These are phyloP conservation scores for Aspergillaceae sp. DNA, from an alignment of 2,329 filamentous ascomycete species.

Conservation along the genomic window DNA sequence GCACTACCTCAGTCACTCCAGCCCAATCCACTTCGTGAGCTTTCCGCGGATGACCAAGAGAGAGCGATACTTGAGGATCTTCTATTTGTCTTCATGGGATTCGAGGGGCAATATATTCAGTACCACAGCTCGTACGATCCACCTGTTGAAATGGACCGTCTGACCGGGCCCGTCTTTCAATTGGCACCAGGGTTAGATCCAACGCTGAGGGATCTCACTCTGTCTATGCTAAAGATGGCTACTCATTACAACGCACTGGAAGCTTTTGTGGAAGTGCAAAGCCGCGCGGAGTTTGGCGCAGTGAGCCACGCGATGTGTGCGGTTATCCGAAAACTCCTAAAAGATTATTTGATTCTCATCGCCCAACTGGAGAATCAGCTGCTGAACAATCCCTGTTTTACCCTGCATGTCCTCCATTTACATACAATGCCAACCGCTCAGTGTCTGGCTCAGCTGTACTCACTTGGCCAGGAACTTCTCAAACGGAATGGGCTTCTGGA, in stretches of 20 bases:
- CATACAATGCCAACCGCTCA: slow-evolving; percentile 85
- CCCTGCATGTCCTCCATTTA: slow-evolving; percentile 83
- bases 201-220: slow-evolving; percentile 77
- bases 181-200: slow-evolving; percentile 80
- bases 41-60: slow-evolving; percentile 77
- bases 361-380: slow-evolving; percentile 91
- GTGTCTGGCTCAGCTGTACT: slow-evolving; percentile 85
- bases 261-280: slow-evolving; percentile 89
- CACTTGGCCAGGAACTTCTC: slow-evolving; percentile 75
- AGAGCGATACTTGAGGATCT: slow-evolving; percentile 80
- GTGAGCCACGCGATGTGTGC: slow-evolving; percentile 95
- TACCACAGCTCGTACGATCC: slow-evolving; percentile 78
- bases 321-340: slow-evolving; percentile 81
- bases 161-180: slow-evolving; percentile 72
- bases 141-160: slow-evolving; percentile 71
- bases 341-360: slow-evolving; percentile 88
- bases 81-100: slow-evolving; percentile 94
- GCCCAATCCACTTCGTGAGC: slow-evolving; percentile 57
- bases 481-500: slow-evolving; percentile 82
- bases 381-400: slow-evolving; percentile 79
- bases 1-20: slow-evolving; percentile 61
- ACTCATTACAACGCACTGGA: slow-evolving; percentile 88
- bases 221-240: slow-evolving; percentile 86
- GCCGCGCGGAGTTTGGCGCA: slow-evolving; percentile 81
- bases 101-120: slow-evolving; percentile 93